Conservation (phyloP, 2,329 filamentous ascomycete species). For the Ustilaginoidea virens region DNA sequence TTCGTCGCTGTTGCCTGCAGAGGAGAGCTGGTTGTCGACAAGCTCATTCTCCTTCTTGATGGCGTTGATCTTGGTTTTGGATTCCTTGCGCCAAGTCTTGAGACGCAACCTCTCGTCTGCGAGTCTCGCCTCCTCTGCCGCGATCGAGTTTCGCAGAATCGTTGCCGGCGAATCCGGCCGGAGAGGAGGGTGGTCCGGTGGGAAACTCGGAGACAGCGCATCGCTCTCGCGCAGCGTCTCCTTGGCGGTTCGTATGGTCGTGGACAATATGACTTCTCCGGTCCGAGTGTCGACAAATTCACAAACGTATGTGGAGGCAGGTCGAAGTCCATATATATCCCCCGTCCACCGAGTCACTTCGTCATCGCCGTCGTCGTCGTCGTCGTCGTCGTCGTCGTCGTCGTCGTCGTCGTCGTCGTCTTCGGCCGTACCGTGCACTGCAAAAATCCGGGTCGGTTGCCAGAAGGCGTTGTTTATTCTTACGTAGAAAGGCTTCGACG, state of each 20-base stretch:
- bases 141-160: slow-evolving; percentile 62
- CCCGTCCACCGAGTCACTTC: slow-evolving; percentile 47
- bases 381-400: slow-evolving; percentile 5
- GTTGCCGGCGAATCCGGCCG: slow-evolving; percentile 64
- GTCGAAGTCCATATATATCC: slow-evolving; percentile 52
- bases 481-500: slow-evolving; percentile 62
- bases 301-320: slow-evolving; percentile 61
- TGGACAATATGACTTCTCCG: slow-evolving; percentile 51
- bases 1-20: slow-evolving; percentile 59
- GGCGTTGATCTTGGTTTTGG: slow-evolving; percentile 51
- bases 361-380: slow-evolving; percentile 13
- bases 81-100: slow-evolving; percentile 59
- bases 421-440: slow-evolving; percentile 14
- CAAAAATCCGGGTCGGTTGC: slow-evolving; percentile 60
- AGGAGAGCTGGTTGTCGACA: slow-evolving; percentile 48
- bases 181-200: slow-evolving; percentile 41
- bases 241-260: slow-evolving; percentile 51
- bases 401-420: slow-evolving; percentile 14
- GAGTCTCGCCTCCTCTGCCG: slow-evolving; percentile 53
- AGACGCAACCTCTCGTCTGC: slow-evolving; percentile 53
- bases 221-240: slow-evolving; percentile 23
- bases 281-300: slow-evolving; percentile 59
- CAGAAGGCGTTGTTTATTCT: slow-evolving; percentile 65
- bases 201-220: slow-evolving; percentile 13
- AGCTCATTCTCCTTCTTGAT: slow-evolving; percentile 62